phyloP scores from a whole-genome alignment of 1,284 basidiomycete genomes.

The Pseudozyma pruni region DNA sequence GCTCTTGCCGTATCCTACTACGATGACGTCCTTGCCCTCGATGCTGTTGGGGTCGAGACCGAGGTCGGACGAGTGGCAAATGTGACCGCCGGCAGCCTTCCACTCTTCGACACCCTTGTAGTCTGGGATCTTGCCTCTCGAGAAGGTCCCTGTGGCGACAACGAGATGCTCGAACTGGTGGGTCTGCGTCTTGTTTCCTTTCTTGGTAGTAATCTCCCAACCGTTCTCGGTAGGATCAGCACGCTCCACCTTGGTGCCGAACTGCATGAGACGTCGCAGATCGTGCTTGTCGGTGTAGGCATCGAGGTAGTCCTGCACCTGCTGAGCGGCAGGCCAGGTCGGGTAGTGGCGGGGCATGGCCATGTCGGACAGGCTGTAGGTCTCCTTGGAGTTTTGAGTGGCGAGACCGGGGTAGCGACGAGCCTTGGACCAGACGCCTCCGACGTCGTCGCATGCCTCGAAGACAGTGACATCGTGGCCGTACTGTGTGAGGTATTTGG shows the following conservation, averaged over 20 bases:
- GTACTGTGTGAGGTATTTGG: constrained; percentile 47
- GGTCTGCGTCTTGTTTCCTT: not conserved
- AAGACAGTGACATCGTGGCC: constrained; percentile 49
- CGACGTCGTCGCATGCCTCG: constrained; percentile 38
- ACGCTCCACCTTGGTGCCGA: constrained; percentile 39
- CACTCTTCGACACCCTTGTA: constrained; percentile 48
- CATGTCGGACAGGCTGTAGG: constrained; percentile 57
- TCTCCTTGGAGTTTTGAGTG: constrained; percentile 60
- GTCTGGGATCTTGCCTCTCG: constrained; percentile 47
- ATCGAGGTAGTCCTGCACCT: constrained; percentile 58
- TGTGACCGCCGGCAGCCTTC: constrained; percentile 41
- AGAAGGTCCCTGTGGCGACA: constrained; percentile 55
- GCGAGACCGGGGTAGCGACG: constrained; percentile 56
- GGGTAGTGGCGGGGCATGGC: constrained; percentile 56
- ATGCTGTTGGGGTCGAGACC: constrained; percentile 27
- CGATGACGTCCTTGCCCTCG: constrained; percentile 47
- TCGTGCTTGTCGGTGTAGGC: constrained; percentile 50
- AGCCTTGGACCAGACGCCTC: constrained; percentile 49
- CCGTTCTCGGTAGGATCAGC: constrained; percentile 18
- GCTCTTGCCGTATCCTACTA: constrained; percentile 60
- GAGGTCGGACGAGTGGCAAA: constrained; percentile 50
- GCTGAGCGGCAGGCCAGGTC: constrained; percentile 55
- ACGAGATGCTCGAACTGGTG: constrained; percentile 41
- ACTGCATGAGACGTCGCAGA: constrained; percentile 31
- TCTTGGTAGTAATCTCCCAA: constrained; percentile 29